These are phyloP conservation scores for Hemileccinum rubropunctum DNA, from an alignment of 768 basidiomycete genomes.

Conservation along the genomic window DNA sequence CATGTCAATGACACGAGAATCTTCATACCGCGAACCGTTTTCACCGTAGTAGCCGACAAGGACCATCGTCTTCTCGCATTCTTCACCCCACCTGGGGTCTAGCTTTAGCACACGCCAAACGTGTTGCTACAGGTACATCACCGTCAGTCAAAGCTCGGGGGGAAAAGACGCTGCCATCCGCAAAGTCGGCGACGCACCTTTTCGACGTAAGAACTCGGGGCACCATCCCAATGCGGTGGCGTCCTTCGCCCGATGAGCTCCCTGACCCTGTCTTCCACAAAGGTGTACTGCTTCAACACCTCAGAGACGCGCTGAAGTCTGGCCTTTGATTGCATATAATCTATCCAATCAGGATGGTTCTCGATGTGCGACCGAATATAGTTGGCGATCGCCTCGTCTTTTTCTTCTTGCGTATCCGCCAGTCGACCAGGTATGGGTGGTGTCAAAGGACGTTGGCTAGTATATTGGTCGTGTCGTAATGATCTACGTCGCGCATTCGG, in stretches of 20 bases:
- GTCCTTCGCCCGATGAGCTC: conserved; percentile 42
- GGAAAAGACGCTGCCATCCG: background rate
- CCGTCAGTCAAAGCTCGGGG: background rate
- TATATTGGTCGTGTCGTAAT: background rate
- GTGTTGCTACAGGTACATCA: conserved; percentile 34
- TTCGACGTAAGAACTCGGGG: conserved; percentile 37
- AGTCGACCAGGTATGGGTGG: conserved; percentile 26
- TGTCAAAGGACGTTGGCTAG: conserved; percentile 11
- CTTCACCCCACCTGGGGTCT: conserved; percentile 39
- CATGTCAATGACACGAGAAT: conserved; percentile 49
- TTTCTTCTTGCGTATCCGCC: conserved; percentile 37
- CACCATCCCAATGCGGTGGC: conserved; percentile 40
- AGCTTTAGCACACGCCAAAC: conserved; percentile 52
- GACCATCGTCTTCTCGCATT: conserved; percentile 48
- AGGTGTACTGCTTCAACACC: conserved; percentile 47
- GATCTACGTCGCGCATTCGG: conserved; percentile 2
- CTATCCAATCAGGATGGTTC: conserved; percentile 42
- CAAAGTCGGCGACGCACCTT: conserved; percentile 34
- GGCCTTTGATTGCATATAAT: conserved; percentile 45
- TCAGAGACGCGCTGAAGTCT: conserved; percentile 39
- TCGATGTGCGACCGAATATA: conserved; percentile 45
- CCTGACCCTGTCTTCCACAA: conserved; percentile 50
- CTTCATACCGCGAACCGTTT: conserved; percentile 46
- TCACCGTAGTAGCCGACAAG: conserved; percentile 59
- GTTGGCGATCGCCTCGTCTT: conserved; percentile 40